A percentile compares a stretch with the other conserved stretches of the same genome.
Evolutionary conservation across 805 yeast genomes (phyloP).

Genomic region (Isabelozyma heimii): DNA sequence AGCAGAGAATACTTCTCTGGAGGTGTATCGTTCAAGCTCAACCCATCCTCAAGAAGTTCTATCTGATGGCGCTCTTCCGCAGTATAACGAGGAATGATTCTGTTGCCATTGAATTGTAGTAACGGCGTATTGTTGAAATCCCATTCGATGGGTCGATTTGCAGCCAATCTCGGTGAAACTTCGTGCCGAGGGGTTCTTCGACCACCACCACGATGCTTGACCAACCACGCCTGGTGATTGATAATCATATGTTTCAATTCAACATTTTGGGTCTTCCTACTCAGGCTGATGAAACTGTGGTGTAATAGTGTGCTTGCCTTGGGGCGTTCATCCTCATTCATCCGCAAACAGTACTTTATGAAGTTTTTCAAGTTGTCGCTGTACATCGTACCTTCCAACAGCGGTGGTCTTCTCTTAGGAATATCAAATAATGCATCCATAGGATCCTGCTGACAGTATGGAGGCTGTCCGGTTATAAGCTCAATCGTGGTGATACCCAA

Average conservation of each 20-base stretch:
- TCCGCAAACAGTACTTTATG: conserved; percentile 61
- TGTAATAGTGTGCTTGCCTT: conserved; percentile 54
- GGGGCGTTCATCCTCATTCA: conserved; percentile 66
- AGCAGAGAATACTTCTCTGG: background rate
- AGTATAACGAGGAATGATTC: background rate
- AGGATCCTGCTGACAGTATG: conserved; percentile 70
- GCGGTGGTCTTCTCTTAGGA: conserved; percentile 65
- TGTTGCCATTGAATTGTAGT: background rate
- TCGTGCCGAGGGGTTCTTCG: background rate
- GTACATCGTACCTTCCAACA: conserved; percentile 40
- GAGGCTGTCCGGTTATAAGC: conserved; percentile 78
- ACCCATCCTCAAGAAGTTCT: background rate
- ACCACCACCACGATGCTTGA: background rate
- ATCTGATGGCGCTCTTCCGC: background rate
- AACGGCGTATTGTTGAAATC: background rate
- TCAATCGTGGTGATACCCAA: conserved; percentile 91
- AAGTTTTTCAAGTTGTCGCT: conserved; percentile 62
- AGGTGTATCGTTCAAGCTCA: background rate
- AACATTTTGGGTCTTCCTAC: background rate
- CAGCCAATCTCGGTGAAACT: background rate
- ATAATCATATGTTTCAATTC: background rate
- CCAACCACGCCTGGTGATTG: background rate
- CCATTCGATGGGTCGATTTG: background rate
- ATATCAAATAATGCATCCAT: conserved; percentile 72
- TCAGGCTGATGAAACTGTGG: conserved; percentile 36